Evolutionary conservation across 225 moss, liverwort and hornwort species (phyloP).

Genomic region (Takakia lepidozioides): DNA sequence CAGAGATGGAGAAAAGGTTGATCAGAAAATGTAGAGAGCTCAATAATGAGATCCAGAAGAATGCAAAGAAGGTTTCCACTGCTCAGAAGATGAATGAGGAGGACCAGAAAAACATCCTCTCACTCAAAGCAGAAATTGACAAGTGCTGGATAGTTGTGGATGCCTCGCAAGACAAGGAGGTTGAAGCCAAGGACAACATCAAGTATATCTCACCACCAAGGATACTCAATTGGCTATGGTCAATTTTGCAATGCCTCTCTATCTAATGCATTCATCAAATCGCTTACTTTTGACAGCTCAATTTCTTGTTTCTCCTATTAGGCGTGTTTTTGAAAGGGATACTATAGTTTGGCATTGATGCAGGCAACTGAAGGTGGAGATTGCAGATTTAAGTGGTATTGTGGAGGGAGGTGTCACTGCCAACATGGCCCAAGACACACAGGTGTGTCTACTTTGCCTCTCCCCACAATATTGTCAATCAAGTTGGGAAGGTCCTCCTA

Average conservation of each 20-base stretch:
- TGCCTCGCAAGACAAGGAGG: constrained; percentile 76
- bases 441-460: constrained; percentile 30
- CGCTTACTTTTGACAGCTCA: no score
- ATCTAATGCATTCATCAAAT: no score
- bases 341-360: background rate
- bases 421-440: constrained; percentile 59
- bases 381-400: constrained; percentile 49
- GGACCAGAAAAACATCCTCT: constrained; percentile 60
- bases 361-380: constrained; percentile 71
- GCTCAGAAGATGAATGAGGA: constrained; percentile 64
- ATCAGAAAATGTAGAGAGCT: constrained; percentile 66
- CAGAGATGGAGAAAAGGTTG: constrained; percentile 72
- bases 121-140: constrained; percentile 65
- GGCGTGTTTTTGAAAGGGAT: background rate
- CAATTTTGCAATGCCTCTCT: background rate
- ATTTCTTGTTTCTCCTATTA: no score
- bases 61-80: constrained; percentile 49
- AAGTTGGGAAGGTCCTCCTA: no score
- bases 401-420: constrained; percentile 58
- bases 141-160: constrained; percentile 88
- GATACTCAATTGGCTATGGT: background rate
- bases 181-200: constrained; percentile 67
- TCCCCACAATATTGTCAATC: no score
- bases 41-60: constrained; percentile 52
- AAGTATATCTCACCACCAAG: constrained; percentile 27